Evolutionary conservation across 768 basidiomycete species (phyloP), one percentile per base, ranked within the genome.

Genomic region (Termitomyces sp.): DNA sequence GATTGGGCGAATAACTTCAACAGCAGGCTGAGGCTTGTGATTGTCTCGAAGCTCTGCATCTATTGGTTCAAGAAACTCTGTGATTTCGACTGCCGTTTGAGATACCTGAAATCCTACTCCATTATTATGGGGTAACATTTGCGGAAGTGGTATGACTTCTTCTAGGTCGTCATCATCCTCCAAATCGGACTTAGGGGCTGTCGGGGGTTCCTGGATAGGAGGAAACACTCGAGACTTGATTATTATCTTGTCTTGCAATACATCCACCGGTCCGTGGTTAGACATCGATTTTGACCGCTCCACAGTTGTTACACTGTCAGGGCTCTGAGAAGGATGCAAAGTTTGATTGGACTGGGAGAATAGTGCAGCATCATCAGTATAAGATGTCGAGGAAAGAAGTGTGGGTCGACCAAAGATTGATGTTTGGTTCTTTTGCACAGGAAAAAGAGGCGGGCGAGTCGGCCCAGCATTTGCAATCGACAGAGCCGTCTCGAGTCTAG

Each of bases 401-500:
- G 64, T 58, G 16, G 71, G 66, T 44, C 58, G 58, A 11, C 71
- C 70, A 55, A 73, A 74, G 12, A 64, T 35, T n/a, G 65, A 61
- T 6, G 59, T 45, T 16, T 54, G 23, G 7, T 33, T 40, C 51
- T 42, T 45, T 10, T 44, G 53, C 15, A 35, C 12, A 41, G 29
- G 33, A 27, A 50, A 43, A 43, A 52, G 54, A 7, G 59, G 58
- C 1, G 59, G 41, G 10, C 66, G 68, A 23, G 68, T 66, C 13
- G 75, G 73, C 5, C 76, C 76, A 7, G 85, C 77, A 50, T 84
- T 84, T 16, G 82, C 89, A 40, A 90, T 82, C 10, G 86, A 78
- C 27, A 90, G 67, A 1, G 79, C 84, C 1, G 86, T 86, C 60
- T 85, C 84, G n/a, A 89, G 69, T 18, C 84, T 76, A 20, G 76